Percentiles rank a stretch among this genome's conserved stretches.
Conservation (phyloP, 495 filamentous ascomycete species). For the Stereocaulon alpinum region DNA sequence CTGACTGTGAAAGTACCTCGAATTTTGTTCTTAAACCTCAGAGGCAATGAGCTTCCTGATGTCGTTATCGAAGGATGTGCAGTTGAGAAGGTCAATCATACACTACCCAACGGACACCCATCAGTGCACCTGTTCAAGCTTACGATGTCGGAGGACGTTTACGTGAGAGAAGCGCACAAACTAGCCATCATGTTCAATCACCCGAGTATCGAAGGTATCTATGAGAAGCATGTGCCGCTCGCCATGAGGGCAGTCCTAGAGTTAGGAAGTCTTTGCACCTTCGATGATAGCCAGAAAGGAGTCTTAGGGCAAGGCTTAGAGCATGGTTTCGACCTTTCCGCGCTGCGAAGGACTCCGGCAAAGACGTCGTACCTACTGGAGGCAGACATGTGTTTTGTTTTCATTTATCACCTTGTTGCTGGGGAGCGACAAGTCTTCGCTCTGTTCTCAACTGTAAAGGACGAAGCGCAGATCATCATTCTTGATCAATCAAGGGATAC, state of each 20-base stretch:
- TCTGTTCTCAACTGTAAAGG: slow-evolving; percentile 73
- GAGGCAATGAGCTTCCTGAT: slow-evolving; percentile 74
- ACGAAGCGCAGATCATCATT: slow-evolving; percentile 75
- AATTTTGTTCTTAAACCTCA: slow-evolving; percentile 84
- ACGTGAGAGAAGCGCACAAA: slow-evolving; percentile 71
- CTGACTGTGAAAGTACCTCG: slow-evolving; percentile 85
- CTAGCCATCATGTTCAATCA: slow-evolving; percentile 78
- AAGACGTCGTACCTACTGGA: slow-evolving; percentile 62
- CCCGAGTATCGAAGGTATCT: slow-evolving; percentile 89
- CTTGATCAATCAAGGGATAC: slow-evolving; percentile 67
- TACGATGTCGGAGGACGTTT: slow-evolving; percentile 77
- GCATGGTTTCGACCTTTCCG: slow-evolving; percentile 80
- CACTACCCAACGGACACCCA: slow-evolving; percentile 87
- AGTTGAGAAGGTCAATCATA: slow-evolving; percentile 85
- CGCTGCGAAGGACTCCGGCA: slow-evolving; percentile 54
- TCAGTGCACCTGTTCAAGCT: slow-evolving; percentile 92
- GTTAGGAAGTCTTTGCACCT: slow-evolving; percentile 87
- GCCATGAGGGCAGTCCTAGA: slow-evolving; percentile 76
- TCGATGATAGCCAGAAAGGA: slow-evolving; percentile 80
- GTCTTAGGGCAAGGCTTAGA: slow-evolving; percentile 90
- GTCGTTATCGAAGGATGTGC: slow-evolving; percentile 78
- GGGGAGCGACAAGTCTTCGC: slow-evolving; percentile 90
- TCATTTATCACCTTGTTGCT: slow-evolving; percentile 82
- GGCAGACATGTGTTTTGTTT: slow-evolving; percentile 64
- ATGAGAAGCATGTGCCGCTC: slow-evolving; percentile 84